Evolutionary conservation across 805 yeast species (phyloP).

Genomic region (Komagataella mondaviorum): DNA sequence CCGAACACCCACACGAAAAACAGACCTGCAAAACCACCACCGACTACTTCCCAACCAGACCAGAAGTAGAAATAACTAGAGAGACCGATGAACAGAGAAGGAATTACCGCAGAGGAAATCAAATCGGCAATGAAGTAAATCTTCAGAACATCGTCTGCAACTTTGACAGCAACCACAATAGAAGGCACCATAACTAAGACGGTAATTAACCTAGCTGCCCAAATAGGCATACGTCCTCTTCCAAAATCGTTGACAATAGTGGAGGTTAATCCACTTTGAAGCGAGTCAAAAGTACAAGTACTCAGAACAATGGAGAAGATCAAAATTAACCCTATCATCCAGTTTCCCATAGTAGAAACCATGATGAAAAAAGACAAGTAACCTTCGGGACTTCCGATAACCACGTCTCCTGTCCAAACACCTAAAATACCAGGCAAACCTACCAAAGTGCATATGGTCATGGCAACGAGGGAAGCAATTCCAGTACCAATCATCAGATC

Average conservation of each 20-base stretch:
- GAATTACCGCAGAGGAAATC: slow-evolving; percentile 77
- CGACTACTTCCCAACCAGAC: slow-evolving; percentile 68
- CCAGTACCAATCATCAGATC: slow-evolving; percentile 68
- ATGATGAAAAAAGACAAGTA: slow-evolving; percentile 61
- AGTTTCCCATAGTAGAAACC: slow-evolving; percentile 59
- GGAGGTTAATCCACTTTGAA: slow-evolving; percentile 81
- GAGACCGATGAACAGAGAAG: slow-evolving; percentile 71
- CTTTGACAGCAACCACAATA: slow-evolving; percentile 69
- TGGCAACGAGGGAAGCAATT: slow-evolving; percentile 57
- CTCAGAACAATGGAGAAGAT: slow-evolving; percentile 65
- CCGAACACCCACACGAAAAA: slow-evolving; percentile 77
- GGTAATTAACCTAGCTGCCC: slow-evolving; percentile 60
- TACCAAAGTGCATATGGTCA: slow-evolving; percentile 51
- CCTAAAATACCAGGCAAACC: slow-evolving; percentile 83
- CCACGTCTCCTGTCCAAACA: slow-evolving; percentile 73
- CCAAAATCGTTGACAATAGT: slow-evolving; percentile 82
- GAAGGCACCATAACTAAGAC: slow-evolving; percentile 75
- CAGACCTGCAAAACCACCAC: slow-evolving; percentile 76
- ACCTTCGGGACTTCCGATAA: slow-evolving; percentile 40
- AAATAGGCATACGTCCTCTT: slow-evolving; percentile 60
- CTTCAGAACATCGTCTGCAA: slow-evolving; percentile 72
- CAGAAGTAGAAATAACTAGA: slow-evolving; percentile 41
- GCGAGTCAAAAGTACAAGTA: slow-evolving; percentile 80
- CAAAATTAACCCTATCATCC: slow-evolving; percentile 77
- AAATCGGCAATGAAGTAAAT: slow-evolving; percentile 86